Percentiles rank a stretch among this genome's conserved stretches.
Evolutionary conservation across 192 early-diverging fungal genomes (phyloP).

Genomic region (Diversispora epigaea): DNA sequence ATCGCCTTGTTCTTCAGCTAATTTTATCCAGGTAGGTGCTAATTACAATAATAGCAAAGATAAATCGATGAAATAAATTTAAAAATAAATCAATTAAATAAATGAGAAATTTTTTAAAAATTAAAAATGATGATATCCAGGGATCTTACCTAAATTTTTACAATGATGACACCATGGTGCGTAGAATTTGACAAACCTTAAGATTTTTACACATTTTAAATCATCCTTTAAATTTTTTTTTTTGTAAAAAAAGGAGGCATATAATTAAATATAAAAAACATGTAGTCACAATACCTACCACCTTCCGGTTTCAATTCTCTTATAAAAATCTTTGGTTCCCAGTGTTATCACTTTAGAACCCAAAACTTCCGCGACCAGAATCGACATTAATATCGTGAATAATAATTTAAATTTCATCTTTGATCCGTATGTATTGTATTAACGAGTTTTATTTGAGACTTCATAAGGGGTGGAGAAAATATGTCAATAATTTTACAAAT

Average conservation of each 20-base stretch:
- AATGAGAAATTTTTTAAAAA: neutral
- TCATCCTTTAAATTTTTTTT: neutral
- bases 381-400: too few species aligned
- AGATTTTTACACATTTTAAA: neutral
- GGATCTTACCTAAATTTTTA: constrained; percentile 40
- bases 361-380: neutral
- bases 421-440: too few species aligned
- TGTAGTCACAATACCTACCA: constrained; percentile 34
- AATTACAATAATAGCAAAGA: neutral
- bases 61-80: neutral
- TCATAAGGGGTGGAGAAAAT: too few species aligned
- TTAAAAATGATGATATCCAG: neutral
- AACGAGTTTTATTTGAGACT: too few species aligned
- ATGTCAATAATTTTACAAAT: too few species aligned
- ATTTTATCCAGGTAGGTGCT: constrained; percentile 51
- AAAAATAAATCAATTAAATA: neutral
- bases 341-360: constrained; percentile 31
- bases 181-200: constrained; percentile 53
- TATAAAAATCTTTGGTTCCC: constrained; percentile 44
- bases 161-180: constrained; percentile 50
- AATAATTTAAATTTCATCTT: too few species aligned
- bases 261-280: neutral
- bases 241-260: neutral
- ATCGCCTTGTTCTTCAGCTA: constrained; percentile 43
- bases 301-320: constrained; percentile 47